Percentiles rank a stretch among this genome's conserved stretches.
phyloP scores from a whole-genome alignment of 495 filamentous ascomycete species.

The Penicillium bovifimosum region DNA sequence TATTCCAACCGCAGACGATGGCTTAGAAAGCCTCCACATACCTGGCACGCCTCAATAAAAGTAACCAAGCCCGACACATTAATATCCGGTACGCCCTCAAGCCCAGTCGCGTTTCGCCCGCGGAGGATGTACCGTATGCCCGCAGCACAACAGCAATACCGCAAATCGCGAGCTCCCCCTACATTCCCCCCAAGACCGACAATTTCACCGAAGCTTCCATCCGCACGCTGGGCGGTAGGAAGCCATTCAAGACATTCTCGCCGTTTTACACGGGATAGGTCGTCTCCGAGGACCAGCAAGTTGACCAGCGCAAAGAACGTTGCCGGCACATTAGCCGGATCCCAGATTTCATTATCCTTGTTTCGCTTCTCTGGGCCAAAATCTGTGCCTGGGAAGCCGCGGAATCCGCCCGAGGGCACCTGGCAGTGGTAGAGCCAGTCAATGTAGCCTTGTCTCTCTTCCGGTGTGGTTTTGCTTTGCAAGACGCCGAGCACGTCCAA shows the following conservation, averaged over 20 bases:
- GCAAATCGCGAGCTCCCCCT: slow-evolving; percentile 73
- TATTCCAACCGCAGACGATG: slow-evolving; percentile 5
- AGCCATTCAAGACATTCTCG: slow-evolving; percentile 68
- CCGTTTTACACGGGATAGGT: slow-evolving; percentile 62
- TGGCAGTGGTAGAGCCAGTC: slow-evolving; percentile 75
- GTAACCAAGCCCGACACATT: slow-evolving; percentile 60
- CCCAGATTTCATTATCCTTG: slow-evolving; percentile 53
- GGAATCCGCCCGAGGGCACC: slow-evolving; percentile 70
- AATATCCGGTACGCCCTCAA: slow-evolving; percentile 64
- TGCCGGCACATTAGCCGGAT: slow-evolving; percentile 76
- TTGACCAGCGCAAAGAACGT: slow-evolving; percentile 81
- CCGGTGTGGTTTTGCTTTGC: slow-evolving; percentile 46
- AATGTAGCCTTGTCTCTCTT: slow-evolving; percentile 55
- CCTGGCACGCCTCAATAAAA: slow-evolving; percentile 68
- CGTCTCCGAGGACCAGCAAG: slow-evolving; percentile 70
- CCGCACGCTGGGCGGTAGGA: slow-evolving; percentile 64
- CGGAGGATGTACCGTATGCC: slow-evolving; percentile 78
- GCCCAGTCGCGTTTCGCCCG: slow-evolving; percentile 47
- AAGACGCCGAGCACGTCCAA: slow-evolving; percentile 71
- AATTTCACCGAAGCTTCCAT: slow-evolving; percentile 90
- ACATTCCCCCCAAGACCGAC: slow-evolving; percentile 55
- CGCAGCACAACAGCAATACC: slow-evolving; percentile 79
- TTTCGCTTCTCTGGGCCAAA: slow-evolving; percentile 43
- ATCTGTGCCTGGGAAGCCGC: slow-evolving; percentile 67
- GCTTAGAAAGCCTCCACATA: slow-evolving; percentile 26